Evolutionary conservation across 805 yeast species (phyloP).

Genomic region (Schwanniomyces yamadae): DNA sequence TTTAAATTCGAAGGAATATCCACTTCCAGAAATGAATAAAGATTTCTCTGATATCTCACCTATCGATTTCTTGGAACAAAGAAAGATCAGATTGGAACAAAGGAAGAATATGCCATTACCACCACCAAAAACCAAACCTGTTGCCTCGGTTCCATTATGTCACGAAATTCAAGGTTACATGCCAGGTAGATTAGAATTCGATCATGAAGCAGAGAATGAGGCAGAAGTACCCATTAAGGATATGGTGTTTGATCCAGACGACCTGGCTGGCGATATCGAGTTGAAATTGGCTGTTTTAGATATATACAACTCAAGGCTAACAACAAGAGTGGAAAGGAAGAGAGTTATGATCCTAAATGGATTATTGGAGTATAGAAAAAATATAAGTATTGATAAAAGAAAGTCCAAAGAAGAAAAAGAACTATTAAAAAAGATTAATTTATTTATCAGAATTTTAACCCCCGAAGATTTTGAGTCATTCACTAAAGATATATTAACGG

Average conservation of each 20-base stretch:
- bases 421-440: constrained; percentile 67
- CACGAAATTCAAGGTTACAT: constrained; percentile 96
- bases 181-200: constrained; percentile 98
- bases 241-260: constrained; percentile 91
- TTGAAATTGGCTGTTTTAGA: constrained; percentile 83
- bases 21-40: constrained; percentile 82
- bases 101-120: constrained; percentile 74
- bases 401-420: constrained; percentile 90
- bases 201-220: constrained; percentile 93
- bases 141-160: constrained; percentile 92
- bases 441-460: constrained; percentile 77
- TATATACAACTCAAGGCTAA: constrained; percentile 84
- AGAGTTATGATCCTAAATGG: constrained; percentile 73
- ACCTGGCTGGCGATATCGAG: constrained; percentile 82
- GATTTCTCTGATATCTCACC: constrained; percentile 63
- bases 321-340: constrained; percentile 91
- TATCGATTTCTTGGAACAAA: constrained; percentile 61
- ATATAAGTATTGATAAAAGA: constrained; percentile 78
- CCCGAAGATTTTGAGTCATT: constrained; percentile 78
- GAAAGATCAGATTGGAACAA: constrained; percentile 70
- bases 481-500: constrained; percentile 69
- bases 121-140: constrained; percentile 79
- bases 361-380: constrained; percentile 79
- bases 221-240: constrained; percentile 94
- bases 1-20: constrained; percentile 69